Base-by-base conservation (phyloP, 176 grass and related monocot species). In the Hsuehochloa calcarea region DNA sequence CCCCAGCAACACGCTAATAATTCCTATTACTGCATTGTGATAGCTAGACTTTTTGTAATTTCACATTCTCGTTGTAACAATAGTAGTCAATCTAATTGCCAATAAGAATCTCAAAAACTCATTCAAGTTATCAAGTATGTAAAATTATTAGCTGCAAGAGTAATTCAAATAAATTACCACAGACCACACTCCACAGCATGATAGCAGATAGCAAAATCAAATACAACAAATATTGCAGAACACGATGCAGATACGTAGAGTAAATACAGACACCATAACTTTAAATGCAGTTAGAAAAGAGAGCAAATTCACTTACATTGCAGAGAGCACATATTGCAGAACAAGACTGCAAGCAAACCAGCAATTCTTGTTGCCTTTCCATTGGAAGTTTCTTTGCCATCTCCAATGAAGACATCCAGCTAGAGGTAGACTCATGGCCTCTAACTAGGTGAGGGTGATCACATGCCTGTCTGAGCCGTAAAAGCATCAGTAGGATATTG, bases 401-500 rank as follows among this genome's bases (percentile, higher is more conserved):
- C 82, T 94, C 89, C 43, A 96, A 82, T 13, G 96, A 99, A 81
- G 83, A 94, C 52, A 82, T 90, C 96, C 88, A 91, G 27, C 78
- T 88, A 73, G 85, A 90, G 58, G 76, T 90, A 56, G 88, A 90
- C 61, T 88, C 82, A 84, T 90, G 84, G 25, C 93, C 90, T 90
- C 91, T 96, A 74, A 99, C 96, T 73, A 99, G 51, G 72, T 92
- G 86, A 71, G 90, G 93, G 72, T 99, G 96, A 83, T 94, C 94
- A 54, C 96, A 99, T 70, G 96, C 96, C 78, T 99, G 96, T 56
- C 96, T 91, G 62, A 99, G 90, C 84, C 96, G 83, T 74, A 99
- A 92, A 86, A 99, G 93, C 96, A 99, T 96, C 79, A 99, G 69
- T n/a, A 99, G 79, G 77, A 99, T 99, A 74, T 99, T 99, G 38